Conservation (phyloP, 345 rosid species). For the Hypericum androsaemum region DNA sequence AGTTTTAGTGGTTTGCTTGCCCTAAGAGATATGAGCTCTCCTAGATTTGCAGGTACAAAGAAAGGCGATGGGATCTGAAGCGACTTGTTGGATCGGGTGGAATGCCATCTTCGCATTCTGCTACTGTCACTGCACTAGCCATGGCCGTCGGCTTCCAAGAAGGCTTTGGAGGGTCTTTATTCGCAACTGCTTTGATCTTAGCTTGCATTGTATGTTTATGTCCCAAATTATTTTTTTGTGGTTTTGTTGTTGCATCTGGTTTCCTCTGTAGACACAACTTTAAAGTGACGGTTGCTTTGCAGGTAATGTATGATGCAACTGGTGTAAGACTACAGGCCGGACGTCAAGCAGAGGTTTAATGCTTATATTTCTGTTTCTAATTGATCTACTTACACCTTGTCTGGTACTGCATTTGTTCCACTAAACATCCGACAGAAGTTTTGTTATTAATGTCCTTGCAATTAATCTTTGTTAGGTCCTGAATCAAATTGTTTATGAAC, state of each 20-base stretch:
- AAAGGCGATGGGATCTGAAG: constrained; percentile 61
- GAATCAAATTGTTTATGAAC: constrained; percentile 84
- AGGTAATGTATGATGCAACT: constrained; percentile 93
- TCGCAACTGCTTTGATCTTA: constrained; percentile 53
- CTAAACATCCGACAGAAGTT: constrained; percentile 1
- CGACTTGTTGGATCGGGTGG: constrained; percentile 82
- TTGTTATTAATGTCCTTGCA: constrained; percentile 1
- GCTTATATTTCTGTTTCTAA: constrained; percentile 6
- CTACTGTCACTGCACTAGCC: constrained; percentile 70
- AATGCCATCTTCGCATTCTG: constrained; percentile 94
- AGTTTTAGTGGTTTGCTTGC: constrained; percentile 6
- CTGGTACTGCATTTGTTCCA: too few relatives aligned
- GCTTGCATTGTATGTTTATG: constrained; percentile 55
- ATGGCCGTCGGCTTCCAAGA: constrained; percentile 59
- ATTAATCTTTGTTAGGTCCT: constrained; percentile 41
- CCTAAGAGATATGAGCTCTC: constrained; percentile 33
- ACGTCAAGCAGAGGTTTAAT: constrained; percentile 80
- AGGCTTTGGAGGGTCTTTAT: constrained; percentile 58
- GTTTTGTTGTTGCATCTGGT: neutral
- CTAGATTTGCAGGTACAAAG: constrained; percentile 59
- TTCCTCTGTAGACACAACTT: constrained; percentile 1
- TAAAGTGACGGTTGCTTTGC: constrained; percentile 12
- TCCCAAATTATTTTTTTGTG: neutral
- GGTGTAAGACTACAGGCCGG: constrained; percentile 88
- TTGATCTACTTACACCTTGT: constrained; percentile 1